Percentiles rank a stretch among this genome's conserved stretches.
phyloP scores from a whole-genome alignment of 495 filamentous ascomycete species.

The Tuber brumale region DNA sequence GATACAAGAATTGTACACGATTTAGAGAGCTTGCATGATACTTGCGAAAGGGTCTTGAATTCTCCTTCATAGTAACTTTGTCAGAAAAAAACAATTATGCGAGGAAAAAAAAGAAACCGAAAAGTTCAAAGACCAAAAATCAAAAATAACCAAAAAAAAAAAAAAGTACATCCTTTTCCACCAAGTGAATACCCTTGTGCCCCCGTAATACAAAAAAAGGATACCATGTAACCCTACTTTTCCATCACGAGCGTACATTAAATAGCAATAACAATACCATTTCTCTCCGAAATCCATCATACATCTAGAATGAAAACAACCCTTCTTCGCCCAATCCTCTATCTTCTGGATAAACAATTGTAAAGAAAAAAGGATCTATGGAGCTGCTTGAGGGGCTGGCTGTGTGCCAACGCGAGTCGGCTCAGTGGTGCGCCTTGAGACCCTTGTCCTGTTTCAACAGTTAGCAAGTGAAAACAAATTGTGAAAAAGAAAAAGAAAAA shows the following conservation, averaged over 20 bases:
- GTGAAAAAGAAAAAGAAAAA: conserved; percentile 10
- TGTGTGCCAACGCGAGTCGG: not conserved
- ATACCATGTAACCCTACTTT: not conserved
- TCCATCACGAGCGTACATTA: not conserved
- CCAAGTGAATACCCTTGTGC: conserved; percentile 13
- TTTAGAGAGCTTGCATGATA: conserved; percentile 56
- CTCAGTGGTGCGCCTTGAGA: conserved; percentile 41
- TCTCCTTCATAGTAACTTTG: conserved; percentile 21
- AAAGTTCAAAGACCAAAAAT: not conserved
- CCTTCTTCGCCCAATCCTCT: not conserved
- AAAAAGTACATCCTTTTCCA: conserved; percentile 14
- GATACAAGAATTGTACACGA: conserved; percentile 59
- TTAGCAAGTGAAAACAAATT: conserved; percentile 36
- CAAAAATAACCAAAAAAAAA: not conserved
- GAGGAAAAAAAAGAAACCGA: not conserved
- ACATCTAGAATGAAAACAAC: not conserved
- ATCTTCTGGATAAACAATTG: not conserved
- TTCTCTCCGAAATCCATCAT: not conserved
- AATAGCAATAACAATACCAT: not conserved
- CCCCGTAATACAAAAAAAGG: conserved; percentile 13
- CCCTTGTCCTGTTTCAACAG: conserved; percentile 27
- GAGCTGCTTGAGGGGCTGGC: not conserved
- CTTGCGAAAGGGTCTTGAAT: conserved; percentile 49
- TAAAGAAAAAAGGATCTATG: not conserved
- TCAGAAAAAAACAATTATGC: conserved; percentile 4